Conservation (phyloP, 2,329 filamentous ascomycete species). For the Mariannaea elegans region DNA sequence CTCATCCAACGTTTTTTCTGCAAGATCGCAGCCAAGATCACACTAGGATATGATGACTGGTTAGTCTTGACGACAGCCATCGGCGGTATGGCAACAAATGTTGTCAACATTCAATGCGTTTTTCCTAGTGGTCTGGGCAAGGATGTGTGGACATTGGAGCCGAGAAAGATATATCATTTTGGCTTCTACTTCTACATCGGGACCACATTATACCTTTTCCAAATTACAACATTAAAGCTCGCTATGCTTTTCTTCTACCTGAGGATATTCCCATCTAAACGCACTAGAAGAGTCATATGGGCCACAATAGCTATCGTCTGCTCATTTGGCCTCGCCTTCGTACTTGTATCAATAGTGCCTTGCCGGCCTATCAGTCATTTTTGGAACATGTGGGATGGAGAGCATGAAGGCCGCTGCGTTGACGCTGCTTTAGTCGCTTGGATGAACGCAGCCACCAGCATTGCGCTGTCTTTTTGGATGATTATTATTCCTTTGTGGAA, state of each 20-base stretch:
- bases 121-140: slow-evolving; percentile 38
- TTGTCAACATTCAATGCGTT: not conserved
- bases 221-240: slow-evolving; percentile 50
- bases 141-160: slow-evolving; percentile 47
- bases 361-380: slow-evolving; percentile 51
- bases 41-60: not conserved
- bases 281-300: slow-evolving; percentile 44
- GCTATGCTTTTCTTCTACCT: slow-evolving; percentile 54
- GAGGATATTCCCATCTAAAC: slow-evolving; percentile 48
- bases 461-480: not conserved
- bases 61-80: not conserved
- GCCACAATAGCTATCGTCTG: slow-evolving; percentile 44
- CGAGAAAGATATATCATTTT: slow-evolving; percentile 35
- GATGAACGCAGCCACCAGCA: not conserved
- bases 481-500: not conserved
- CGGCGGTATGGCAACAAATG: not conserved
- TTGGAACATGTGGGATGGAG: slow-evolving; percentile 42
- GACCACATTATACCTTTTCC: slow-evolving; percentile 50
- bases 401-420: not conserved
- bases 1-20: not conserved
- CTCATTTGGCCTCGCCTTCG: slow-evolving; percentile 43
- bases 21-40: not conserved
- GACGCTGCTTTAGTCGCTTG: not conserved
- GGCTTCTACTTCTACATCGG: slow-evolving; percentile 44
- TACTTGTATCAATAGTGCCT: slow-evolving; percentile 46